Evolutionary conservation across 1,139 yeast genomes (phyloP).

Genomic region (Yamadazyma kanchanaburiensis): DNA sequence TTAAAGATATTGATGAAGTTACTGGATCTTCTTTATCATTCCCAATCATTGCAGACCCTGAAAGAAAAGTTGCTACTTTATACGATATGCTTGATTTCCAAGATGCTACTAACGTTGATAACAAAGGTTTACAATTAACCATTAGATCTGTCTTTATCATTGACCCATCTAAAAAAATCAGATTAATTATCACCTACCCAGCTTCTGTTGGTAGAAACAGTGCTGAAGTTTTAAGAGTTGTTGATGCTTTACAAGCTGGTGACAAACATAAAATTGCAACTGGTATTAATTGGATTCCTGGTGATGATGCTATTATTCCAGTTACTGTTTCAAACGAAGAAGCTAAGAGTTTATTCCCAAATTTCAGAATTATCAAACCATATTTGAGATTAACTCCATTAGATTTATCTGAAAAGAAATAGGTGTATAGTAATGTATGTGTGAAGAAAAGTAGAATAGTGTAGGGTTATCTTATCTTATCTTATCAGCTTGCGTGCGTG

Average conservation of each 20-base stretch:
- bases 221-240: conserved; percentile 79
- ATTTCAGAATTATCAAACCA: conserved; percentile 74
- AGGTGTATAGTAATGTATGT: no score
- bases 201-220: conserved; percentile 92
- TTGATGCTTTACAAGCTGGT: conserved; percentile 80
- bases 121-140: conserved; percentile 60
- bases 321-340: conserved; percentile 78
- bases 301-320: conserved; percentile 87
- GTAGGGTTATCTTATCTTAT: no score
- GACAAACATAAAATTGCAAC: conserved; percentile 82
- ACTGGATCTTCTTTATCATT: conserved; percentile 68
- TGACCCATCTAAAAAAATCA: conserved; percentile 82
- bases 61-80: conserved; percentile 73
- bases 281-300: conserved; percentile 71
- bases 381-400: conserved; percentile 52
- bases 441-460: no score
- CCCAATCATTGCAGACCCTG: conserved; percentile 85
- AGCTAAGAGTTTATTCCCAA: conserved; percentile 71
- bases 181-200: conserved; percentile 81
- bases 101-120: conserved; percentile 77
- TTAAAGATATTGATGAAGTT: conserved; percentile 82
- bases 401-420: conserved; percentile 14
- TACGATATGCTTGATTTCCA: conserved; percentile 92
- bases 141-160: conserved; percentile 86
- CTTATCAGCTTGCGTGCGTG: no score